Percentiles rank a stretch among this genome's conserved stretches.
Evolutionary conservation across 106 monocot genomes (phyloP).

Genomic region (Gastrodia elata): DNA sequence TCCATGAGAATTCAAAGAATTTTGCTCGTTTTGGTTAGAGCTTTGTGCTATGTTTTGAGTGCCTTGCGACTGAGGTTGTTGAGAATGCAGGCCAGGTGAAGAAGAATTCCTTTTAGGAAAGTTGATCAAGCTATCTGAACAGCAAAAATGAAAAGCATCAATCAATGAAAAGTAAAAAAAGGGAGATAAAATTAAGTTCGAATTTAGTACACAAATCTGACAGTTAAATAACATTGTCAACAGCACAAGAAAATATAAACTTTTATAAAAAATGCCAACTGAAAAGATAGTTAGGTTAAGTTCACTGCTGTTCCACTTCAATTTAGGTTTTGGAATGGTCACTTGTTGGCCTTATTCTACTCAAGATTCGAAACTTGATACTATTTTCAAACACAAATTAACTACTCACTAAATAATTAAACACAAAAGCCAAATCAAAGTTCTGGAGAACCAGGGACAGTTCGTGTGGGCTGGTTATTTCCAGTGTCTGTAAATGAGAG

Average conservation of each 20-base stretch:
- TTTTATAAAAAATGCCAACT: neutral
- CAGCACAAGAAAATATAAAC: neutral
- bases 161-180: neutral
- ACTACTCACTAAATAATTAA: no score
- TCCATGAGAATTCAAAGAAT: conserved; percentile 10
- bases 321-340: neutral
- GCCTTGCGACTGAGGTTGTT: conserved; percentile 24
- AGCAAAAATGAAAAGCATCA: neutral
- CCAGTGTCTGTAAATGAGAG: neutral
- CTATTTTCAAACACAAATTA: neutral
- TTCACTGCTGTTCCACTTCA: neutral
- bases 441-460: neutral
- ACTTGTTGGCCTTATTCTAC: neutral
- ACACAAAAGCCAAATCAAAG: neutral
- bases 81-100: conserved; percentile 24
- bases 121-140: conserved; percentile 46
- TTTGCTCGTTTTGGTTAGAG: conserved; percentile 35
- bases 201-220: neutral
- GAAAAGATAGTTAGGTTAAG: neutral
- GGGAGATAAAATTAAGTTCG: neutral
- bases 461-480: neutral
- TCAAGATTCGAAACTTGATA: neutral
- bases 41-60: conserved; percentile 26
- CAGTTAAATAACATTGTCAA: neutral
- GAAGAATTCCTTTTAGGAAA: conserved; percentile 36